Percentiles rank a stretch among this genome's conserved stretches.
phyloP scores from a whole-genome alignment of 768 basidiomycete genomes.

The Paxillus involutus region DNA sequence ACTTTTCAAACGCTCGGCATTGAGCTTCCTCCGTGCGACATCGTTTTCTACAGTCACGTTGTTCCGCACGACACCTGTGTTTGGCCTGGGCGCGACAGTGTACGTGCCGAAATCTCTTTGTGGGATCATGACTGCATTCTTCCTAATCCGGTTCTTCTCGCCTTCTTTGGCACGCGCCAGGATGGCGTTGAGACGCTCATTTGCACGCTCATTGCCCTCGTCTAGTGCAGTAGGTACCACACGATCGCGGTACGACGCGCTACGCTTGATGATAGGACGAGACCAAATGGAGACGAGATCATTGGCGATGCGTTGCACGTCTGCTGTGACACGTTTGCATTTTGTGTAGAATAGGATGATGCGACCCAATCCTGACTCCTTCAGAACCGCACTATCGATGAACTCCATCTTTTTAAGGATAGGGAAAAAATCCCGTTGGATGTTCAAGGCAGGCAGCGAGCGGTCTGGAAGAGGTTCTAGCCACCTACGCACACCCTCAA shows the following conservation, averaged over 20 bases:
- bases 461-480: slow-evolving; percentile 92
- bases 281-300: slow-evolving; percentile 87
- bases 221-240: slow-evolving; percentile 59
- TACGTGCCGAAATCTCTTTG: slow-evolving; percentile 74
- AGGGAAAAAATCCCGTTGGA: slow-evolving; percentile 89
- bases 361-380: slow-evolving; percentile 87
- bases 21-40: slow-evolving; percentile 69
- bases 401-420: slow-evolving; percentile 86
- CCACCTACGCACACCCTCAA: slow-evolving; percentile 88
- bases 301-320: slow-evolving; percentile 78
- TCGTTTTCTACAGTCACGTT: slow-evolving; percentile 71
- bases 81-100: slow-evolving; percentile 71
- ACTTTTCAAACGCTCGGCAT: slow-evolving; percentile 68
- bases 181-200: slow-evolving; percentile 67
- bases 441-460: slow-evolving; percentile 92
- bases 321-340: slow-evolving; percentile 83
- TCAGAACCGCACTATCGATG: slow-evolving; percentile 87
- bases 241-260: slow-evolving; percentile 76
- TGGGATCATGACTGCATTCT: slow-evolving; percentile 84
- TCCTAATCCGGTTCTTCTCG: slow-evolving; percentile 68
- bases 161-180: slow-evolving; percentile 63
- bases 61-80: slow-evolving; percentile 48
- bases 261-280: slow-evolving; percentile 88
- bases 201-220: slow-evolving; percentile 35
- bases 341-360: slow-evolving; percentile 96